Conservation (phyloP, 2,329 filamentous ascomycete genomes). For the Alternaria metachromatica region DNA sequence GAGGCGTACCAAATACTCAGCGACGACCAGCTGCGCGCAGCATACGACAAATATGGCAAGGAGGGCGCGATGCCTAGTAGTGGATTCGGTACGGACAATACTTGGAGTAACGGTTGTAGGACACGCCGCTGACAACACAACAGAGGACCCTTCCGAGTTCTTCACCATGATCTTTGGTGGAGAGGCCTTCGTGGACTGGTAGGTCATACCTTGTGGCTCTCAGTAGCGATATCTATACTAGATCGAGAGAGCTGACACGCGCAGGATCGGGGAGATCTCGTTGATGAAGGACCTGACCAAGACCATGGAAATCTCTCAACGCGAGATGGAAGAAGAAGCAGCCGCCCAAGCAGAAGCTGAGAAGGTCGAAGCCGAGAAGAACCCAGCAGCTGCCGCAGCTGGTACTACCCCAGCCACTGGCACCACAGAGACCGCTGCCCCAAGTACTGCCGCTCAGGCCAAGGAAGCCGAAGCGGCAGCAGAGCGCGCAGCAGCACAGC, state of each 20-base stretch:
- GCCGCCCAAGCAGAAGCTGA: constrained; percentile 57
- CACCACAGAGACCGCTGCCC: constrained; percentile 16
- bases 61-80: constrained; percentile 89
- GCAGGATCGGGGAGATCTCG: constrained; percentile 88
- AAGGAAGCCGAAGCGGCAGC: constrained; percentile 52
- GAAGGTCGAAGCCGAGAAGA: constrained; percentile 27
- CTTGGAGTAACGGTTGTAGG: constrained; percentile 12
- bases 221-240: not conserved
- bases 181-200: constrained; percentile 89
- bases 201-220: constrained; percentile 7
- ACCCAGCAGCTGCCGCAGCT: constrained; percentile 20
- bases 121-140: constrained; percentile 21
- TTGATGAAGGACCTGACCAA: constrained; percentile 98
- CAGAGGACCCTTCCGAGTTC: constrained; percentile 92
- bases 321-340: constrained; percentile 75
- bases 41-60: constrained; percentile 97
- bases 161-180: constrained; percentile 98
- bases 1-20: constrained; percentile 84
- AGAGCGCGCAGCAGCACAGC: constrained; percentile 45
- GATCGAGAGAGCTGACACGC: constrained; percentile 10
- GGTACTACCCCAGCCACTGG: constrained; percentile 12
- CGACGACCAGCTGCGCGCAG: constrained; percentile 82
- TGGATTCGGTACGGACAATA: constrained; percentile 72
- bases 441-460: constrained; percentile 50
- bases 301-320: constrained; percentile 97